A percentile compares a stretch with the other conserved stretches of the same genome.
Evolutionary conservation across 257 asterid species (phyloP).

Genomic region (Nicotiana tabacum): DNA sequence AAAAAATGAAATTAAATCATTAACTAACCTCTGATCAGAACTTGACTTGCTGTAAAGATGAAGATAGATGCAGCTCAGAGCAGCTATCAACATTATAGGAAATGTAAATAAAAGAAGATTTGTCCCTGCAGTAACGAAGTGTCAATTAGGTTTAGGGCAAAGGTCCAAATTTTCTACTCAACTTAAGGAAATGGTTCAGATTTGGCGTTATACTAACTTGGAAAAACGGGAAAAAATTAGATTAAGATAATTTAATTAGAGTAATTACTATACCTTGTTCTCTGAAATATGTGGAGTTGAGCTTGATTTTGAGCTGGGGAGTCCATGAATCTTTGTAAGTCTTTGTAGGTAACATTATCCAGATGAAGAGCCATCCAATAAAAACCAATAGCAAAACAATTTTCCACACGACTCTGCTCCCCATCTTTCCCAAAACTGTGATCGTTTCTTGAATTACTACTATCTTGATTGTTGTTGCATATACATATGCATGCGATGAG

Average conservation of each 20-base stretch:
- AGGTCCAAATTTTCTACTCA: no score
- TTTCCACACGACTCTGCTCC: conserved; percentile 29
- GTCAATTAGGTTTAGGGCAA: no score
- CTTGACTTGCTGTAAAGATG: conserved; percentile 37
- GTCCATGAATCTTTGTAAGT: conserved; percentile 43
- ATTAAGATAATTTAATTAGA: not conserved
- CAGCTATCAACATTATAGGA: conserved; percentile 65
- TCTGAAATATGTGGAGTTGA: conserved; percentile 71
- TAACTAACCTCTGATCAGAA: not conserved
- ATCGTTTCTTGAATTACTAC: not conserved
- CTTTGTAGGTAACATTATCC: conserved; percentile 51
- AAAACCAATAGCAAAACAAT: conserved; percentile 33
- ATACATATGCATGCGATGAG: not conserved
- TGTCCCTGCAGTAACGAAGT: conserved; percentile 41
- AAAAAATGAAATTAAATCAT: not conserved
- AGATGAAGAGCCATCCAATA: conserved; percentile 40
- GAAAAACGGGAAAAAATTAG: no score
- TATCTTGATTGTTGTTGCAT: not conserved
- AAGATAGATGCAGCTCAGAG: conserved; percentile 59
- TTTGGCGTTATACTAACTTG: no score
- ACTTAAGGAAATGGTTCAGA: no score
- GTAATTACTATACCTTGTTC: conserved; percentile 43
- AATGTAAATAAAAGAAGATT: conserved; percentile 39
- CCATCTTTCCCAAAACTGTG: conserved; percentile 25
- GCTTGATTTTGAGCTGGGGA: conserved; percentile 18